Base-by-base conservation (phyloP, 78 protist genomes). In the Protostelium mycophagum region DNA sequence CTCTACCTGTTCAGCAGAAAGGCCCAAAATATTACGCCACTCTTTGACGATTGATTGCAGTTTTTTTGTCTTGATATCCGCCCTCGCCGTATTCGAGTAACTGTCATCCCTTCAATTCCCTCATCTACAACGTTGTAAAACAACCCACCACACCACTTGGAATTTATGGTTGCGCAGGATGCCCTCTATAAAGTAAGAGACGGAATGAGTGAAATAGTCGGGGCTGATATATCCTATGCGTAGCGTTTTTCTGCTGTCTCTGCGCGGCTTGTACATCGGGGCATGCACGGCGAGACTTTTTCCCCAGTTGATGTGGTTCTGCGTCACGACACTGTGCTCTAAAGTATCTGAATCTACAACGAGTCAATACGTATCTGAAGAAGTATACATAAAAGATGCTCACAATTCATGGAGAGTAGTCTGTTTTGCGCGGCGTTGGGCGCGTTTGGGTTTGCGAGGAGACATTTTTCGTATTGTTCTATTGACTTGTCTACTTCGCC, bases 191-290 rank as follows among this genome's bases (percentile, higher is more conserved):
- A 95, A 95, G 63, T 95, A 92, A 85, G 95, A 91, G 31, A 94
- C 94, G 35, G 96, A 92, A 83, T 96, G 97, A 36, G 37, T 93
- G 85, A 88, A 88, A 39, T 94, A 94, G 83, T 94, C 96, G 63
- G 96, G 93, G 28, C 96, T 94, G 34, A 96, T 83, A 89, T 96
- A 96, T 1, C 97, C 97, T 31, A 94, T 86, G 23, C 89, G 88
- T 1, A 90, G 31, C 28, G 83, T 23, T 34, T 85, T 85, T 35
- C 37, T 16, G 36, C 16, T 16, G 5, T 25, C 86, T 23, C 5
- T 16, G 36, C 86, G 36, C 86, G 86, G 63, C 16, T 85, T 16
- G 73, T 5, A 16, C 73, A 16, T 51, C 31, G 73, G 5, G 73
- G 73, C 16, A 51, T 5, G 31, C 16, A 25, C 31, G 73, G 73